Base-by-base conservation (phyloP, 345 rosid genomes). In the Melastoma malabathricum region DNA sequence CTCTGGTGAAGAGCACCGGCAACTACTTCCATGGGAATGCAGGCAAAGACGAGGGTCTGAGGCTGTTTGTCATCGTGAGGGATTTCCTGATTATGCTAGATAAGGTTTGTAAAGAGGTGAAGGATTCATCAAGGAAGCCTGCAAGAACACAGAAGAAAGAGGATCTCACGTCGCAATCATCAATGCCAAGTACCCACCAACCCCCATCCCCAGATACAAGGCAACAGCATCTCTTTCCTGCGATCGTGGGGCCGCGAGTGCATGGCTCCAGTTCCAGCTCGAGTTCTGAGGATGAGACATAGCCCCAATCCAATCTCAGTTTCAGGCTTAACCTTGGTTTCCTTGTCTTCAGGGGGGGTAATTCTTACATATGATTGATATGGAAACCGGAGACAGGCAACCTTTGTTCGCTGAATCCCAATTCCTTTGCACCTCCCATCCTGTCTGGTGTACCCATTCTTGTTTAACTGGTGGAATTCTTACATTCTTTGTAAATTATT, bases 1-100 rank as follows among this genome's bases (percentile, higher is more conserved):
- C 76, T 52, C 44, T 92, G 58, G 95, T 88, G 79, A 92, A 84
- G 76, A 81, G 78, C 64, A 81, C 97, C 15, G 95, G 94, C 2
- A 93, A 92, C 59, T 92, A 92, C 59, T 92, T 92, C 79, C 97
- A 92, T 64, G 99, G 99, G 39, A 87, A 92, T 53, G 68, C 94
- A 1, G 90, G 87, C 45, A 88, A 78, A 70, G 94, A 88, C 46
- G 99, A 92, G 59, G 95, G 97, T 18, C 57, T 92, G 49, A 85
- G 88, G 18, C 65, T 92, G 68, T 92, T 92, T 65, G 53, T 59
- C 51, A 68, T 88, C 13, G 82, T 92, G 6, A 72, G 99, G 5
- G 89, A 92, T 69, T 88, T 92, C 63, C 63, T 92, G 75, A 72
- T 76, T 56, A 83, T 88, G 41, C 61, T 88, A 63, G 97, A 92